These are phyloP conservation scores for Hypoxylon fragiforme DNA, from an alignment of 495 filamentous ascomycete species.

Conservation along the genomic window DNA sequence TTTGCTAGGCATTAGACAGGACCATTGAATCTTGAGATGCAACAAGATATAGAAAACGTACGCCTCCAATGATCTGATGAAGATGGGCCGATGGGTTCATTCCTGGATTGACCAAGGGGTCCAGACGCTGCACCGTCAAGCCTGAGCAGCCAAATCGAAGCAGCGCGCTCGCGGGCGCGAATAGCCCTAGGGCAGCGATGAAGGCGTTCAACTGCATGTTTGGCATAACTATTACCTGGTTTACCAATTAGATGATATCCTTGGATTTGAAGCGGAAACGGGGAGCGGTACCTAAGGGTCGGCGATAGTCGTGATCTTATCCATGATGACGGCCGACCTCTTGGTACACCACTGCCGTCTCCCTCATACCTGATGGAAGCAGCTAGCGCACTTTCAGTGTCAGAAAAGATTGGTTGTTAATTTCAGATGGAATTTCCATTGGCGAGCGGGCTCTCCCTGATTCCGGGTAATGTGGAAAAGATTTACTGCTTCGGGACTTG, in stretches of 20 bases:
- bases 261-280: neutral
- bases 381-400: constrained; percentile 22
- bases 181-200: constrained; percentile 48
- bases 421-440: constrained; percentile 35
- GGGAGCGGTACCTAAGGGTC: constrained; percentile 13
- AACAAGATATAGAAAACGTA: too few relatives aligned
- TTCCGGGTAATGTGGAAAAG: constrained; percentile 39
- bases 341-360: constrained; percentile 27
- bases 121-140: constrained; percentile 48
- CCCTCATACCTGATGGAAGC: constrained; percentile 13
- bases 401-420: constrained; percentile 34
- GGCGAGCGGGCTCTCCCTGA: constrained; percentile 26
- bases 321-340: constrained; percentile 7
- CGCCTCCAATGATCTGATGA: constrained; percentile 53
- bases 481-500: constrained; percentile 24
- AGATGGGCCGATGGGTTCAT: constrained; percentile 46
- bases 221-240: neutral
- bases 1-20: constrained; percentile 11
- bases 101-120: constrained; percentile 47
- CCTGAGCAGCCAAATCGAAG: constrained; percentile 52
- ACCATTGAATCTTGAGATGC: too few relatives aligned
- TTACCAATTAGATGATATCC: neutral
- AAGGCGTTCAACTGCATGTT: constrained; percentile 50
- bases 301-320: constrained; percentile 24
- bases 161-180: constrained; percentile 47